A percentile compares a stretch with the other conserved stretches of the same genome.
Evolutionary conservation across 768 basidiomycete genomes (phyloP).

Genomic region (Mycena leptocephala): DNA sequence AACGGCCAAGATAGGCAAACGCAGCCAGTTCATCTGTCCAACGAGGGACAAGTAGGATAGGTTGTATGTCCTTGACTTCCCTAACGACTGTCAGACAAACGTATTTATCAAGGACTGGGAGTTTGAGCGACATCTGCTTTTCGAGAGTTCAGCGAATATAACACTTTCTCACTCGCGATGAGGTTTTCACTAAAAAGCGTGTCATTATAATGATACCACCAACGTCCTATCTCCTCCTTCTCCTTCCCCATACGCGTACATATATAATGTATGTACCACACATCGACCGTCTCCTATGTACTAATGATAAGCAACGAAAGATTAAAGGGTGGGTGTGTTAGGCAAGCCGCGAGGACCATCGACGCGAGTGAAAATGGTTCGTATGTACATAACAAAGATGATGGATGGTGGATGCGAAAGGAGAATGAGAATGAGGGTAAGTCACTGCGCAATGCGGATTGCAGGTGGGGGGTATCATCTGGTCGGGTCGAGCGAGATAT

Average conservation of each 20-base stretch:
- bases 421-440: slow-evolving; percentile 14
- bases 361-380: not conserved
- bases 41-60: too few species aligned
- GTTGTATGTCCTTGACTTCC: too few species aligned
- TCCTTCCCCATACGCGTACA: not conserved
- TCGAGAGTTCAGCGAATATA: too few species aligned
- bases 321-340: slow-evolving; percentile 32
- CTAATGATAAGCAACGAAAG: slow-evolving; percentile 38
- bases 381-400: slow-evolving; percentile 17
- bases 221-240: too few species aligned
- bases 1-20: too few species aligned
- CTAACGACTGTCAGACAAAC: too few species aligned
- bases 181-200: not conserved
- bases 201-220: slow-evolving; percentile 26
- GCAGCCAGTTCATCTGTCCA: too few species aligned
- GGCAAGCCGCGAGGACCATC: not conserved
- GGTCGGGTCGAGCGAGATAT: slow-evolving; percentile 2
- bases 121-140: too few species aligned
- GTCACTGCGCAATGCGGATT: not conserved
- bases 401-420: not conserved
- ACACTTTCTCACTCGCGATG: too few species aligned
- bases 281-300: not conserved
- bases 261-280: slow-evolving; percentile 14
- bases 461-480: slow-evolving; percentile 26
- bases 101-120: too few species aligned